A percentile compares a stretch with the other conserved stretches of the same genome.
Conservation (phyloP, 1,139 yeast species). For the Pneumocystis carinii region DNA sequence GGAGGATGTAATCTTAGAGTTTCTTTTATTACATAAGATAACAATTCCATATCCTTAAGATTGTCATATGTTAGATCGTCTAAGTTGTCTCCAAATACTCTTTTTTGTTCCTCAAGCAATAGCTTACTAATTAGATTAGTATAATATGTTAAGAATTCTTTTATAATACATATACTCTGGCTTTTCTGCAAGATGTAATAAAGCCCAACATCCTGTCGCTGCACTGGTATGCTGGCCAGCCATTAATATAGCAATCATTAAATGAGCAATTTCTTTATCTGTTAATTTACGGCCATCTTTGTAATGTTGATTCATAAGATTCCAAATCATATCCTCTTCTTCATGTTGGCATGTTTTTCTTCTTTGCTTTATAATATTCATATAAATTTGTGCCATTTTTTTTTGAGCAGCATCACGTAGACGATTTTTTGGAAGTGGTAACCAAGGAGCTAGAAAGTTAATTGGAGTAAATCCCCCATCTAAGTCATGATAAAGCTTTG, state of each 20-base stretch:
- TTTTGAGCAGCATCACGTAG: constrained; percentile 79
- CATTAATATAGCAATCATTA: constrained; percentile 90
- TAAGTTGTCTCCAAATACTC: constrained; percentile 35
- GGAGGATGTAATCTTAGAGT: constrained; percentile 94
- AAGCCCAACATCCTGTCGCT: constrained; percentile 87
- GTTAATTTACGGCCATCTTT: constrained; percentile 91
- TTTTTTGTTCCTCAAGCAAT: constrained; percentile 56
- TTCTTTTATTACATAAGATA: constrained; percentile 75
- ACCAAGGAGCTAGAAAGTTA: constrained; percentile 85
- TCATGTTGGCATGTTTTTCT: constrained; percentile 51
- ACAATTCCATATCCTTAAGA: constrained; percentile 63
- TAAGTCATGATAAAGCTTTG: constrained; percentile 71
- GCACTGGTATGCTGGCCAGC: constrained; percentile 99
- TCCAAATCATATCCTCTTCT: constrained; percentile 77
- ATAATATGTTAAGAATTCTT: neutral
- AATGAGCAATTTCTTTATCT: constrained; percentile 84
- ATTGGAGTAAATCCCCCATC: constrained; percentile 95
- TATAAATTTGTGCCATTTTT: constrained; percentile 63
- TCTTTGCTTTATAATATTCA: constrained; percentile 61
- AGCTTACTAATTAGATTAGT: constrained; percentile 40
- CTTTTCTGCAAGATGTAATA: constrained; percentile 75
- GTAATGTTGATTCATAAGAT: constrained; percentile 69
- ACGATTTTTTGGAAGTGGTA: constrained; percentile 77
- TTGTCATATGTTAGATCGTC: constrained; percentile 54
- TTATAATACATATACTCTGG: constrained; percentile 37